A percentile compares a stretch with the other conserved stretches of the same genome.
Conservation (phyloP, 768 basidiomycete genomes). For the Lanmaoa rubissima region DNA sequence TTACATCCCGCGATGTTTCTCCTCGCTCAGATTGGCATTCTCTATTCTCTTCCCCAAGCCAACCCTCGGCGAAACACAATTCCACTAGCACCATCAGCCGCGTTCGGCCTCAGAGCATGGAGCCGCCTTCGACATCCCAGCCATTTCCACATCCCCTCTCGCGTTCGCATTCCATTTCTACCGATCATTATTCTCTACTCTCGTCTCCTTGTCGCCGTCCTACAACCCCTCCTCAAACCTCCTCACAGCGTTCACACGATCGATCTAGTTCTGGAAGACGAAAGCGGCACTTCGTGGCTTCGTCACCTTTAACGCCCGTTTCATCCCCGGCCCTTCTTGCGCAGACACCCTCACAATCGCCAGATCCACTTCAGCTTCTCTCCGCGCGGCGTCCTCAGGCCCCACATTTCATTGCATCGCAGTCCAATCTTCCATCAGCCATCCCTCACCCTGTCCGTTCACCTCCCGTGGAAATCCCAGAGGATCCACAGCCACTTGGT, state of each 20-base stretch:
- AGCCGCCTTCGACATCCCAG: neutral
- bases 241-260: constrained; percentile 9
- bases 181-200: constrained; percentile 12
- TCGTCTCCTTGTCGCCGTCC: constrained; percentile 13
- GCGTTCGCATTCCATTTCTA: constrained; percentile 15
- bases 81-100: neutral
- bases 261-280: constrained; percentile 1
- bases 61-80: neutral
- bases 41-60: constrained; percentile 22
- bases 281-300: neutral
- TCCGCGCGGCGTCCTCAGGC: constrained; percentile 3
- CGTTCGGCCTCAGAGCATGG: neutral
- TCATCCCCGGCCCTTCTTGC: constrained; percentile 13
- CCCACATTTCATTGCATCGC: neutral
- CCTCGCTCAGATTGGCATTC: constrained; percentile 13
- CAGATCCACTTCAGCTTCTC: constrained; percentile 24
- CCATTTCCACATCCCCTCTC: constrained; percentile 1
- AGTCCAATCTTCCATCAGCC: neutral
- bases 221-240: constrained; percentile 20
- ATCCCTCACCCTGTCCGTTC: neutral
- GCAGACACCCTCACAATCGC: constrained; percentile 14
- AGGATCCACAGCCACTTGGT: constrained; percentile 16
- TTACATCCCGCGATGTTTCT: neutral
- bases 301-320: constrained; percentile 25
- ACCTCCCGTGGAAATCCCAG: constrained; percentile 10